These are phyloP conservation scores for Mycena metata DNA, from an alignment of 768 basidiomycete genomes.

Conservation along the genomic window DNA sequence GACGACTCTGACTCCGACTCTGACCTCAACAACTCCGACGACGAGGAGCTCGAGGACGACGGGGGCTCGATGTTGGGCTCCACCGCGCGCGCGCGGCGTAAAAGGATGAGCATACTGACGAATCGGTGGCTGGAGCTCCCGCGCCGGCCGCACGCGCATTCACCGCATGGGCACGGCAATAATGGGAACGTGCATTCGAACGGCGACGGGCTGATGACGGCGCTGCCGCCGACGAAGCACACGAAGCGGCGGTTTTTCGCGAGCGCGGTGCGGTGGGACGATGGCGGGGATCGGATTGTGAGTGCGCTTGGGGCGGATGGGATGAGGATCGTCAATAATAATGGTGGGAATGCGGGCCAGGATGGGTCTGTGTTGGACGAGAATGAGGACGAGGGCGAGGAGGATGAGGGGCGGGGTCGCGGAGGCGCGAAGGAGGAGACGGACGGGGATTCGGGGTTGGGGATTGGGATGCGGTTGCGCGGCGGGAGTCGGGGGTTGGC, in stretches of 20 bases:
- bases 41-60: constrained; percentile 2
- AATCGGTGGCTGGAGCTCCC: constrained; percentile 67
- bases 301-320: background rate
- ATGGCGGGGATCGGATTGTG: constrained; percentile 14
- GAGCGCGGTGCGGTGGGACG: constrained; percentile 45
- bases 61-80: constrained; percentile 32
- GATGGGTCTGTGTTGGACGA: too few species aligned
- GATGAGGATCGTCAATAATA: constrained; percentile 16
- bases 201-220: too few species aligned
- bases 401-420: too few species aligned
- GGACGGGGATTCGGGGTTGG: background rate
- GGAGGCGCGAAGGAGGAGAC: too few species aligned
- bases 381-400: too few species aligned
- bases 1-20: constrained; percentile 62
- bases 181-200: too few species aligned
- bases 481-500: too few species aligned
- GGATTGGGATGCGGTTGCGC: too few species aligned
- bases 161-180: too few species aligned
- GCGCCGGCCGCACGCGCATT: constrained; percentile 3
- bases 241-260: constrained; percentile 72
- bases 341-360: constrained; percentile 10
- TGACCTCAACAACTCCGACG: constrained; percentile 40
- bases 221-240: constrained; percentile 15
- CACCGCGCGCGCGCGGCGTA: constrained; percentile 43
- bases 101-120: constrained; percentile 80